A percentile compares a stretch with the other conserved stretches of the same genome.
Conservation (phyloP, 2,329 filamentous ascomycete species). For the Aspergillus hortae region DNA sequence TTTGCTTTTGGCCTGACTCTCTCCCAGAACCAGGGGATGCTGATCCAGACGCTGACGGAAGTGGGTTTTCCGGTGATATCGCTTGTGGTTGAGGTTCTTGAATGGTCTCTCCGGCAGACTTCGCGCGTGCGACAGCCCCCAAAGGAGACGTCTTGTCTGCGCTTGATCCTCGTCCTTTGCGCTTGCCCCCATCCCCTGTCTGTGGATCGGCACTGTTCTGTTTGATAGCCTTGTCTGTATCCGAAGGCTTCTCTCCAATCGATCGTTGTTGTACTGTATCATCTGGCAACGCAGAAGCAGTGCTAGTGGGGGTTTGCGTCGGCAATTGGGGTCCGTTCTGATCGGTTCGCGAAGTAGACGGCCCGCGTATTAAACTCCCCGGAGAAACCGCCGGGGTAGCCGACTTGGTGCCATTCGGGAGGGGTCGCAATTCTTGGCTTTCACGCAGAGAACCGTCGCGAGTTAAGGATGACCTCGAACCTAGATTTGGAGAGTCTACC, state of each 20-base stretch:
- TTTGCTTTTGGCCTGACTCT: background rate
- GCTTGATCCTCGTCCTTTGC: constrained; percentile 4
- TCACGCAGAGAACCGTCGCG: background rate
- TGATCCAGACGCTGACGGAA: background rate
- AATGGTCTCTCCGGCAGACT: background rate
- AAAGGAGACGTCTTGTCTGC: constrained; percentile 4
- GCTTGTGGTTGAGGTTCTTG: background rate
- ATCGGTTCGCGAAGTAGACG: background rate
- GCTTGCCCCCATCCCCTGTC: constrained; percentile 1
- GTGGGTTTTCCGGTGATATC: constrained; percentile 1
- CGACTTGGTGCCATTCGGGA: constrained; percentile 5
- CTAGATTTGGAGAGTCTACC: constrained; percentile 11
- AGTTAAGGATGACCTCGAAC: constrained; percentile 6
- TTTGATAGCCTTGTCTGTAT: background rate
- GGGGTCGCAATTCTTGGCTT: background rate
- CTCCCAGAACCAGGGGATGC: background rate
- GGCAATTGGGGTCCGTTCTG: background rate
- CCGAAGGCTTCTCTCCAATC: background rate
- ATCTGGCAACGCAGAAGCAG: background rate
- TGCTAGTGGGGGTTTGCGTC: background rate
- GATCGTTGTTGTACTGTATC: background rate
- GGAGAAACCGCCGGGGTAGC: background rate
- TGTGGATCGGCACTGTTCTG: constrained; percentile 2
- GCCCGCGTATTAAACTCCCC: background rate
- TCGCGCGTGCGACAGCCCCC: background rate